These are phyloP conservation scores for Fusarium haematococcum DNA, from an alignment of 2,329 filamentous ascomycete genomes.

Conservation along the genomic window DNA sequence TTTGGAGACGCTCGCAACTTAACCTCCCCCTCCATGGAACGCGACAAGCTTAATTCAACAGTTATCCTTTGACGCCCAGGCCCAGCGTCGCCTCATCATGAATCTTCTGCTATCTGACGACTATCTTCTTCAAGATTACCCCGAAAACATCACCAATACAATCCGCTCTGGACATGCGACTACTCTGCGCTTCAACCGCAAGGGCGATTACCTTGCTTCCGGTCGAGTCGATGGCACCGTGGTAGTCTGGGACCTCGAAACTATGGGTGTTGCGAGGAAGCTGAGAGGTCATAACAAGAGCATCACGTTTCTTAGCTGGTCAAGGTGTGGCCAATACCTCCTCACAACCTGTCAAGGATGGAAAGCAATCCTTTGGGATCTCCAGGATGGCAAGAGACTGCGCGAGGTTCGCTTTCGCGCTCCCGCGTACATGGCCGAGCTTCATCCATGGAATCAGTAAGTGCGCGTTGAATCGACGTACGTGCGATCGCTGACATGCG, in stretches of 20 bases:
- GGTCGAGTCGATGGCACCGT: slow-evolving; percentile 95
- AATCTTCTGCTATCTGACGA: slow-evolving; percentile 72
- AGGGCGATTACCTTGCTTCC: slow-evolving; percentile 93
- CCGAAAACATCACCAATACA: slow-evolving; percentile 88
- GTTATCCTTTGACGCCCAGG: slow-evolving; percentile 1
- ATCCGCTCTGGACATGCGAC: slow-evolving; percentile 79
- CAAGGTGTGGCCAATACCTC: slow-evolving; percentile 88
- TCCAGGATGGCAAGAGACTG: slow-evolving; percentile 75
- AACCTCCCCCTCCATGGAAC: slow-evolving; percentile 35
- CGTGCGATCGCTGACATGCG: slow-evolving; percentile 34
- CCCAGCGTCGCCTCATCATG: slow-evolving; percentile 53
- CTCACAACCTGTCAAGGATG: slow-evolving; percentile 95
- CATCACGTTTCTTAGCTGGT: slow-evolving; percentile 97
- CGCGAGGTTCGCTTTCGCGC: slow-evolving; percentile 92
- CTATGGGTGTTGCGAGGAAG: slow-evolving; percentile 95
- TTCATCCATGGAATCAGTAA: slow-evolving; percentile 91
- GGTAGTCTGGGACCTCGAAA: slow-evolving; percentile 97
- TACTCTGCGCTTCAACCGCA: slow-evolving; percentile 88
- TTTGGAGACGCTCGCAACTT: slow-evolving; percentile 31
- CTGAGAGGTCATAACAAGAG: slow-evolving; percentile 92
- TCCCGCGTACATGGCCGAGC: slow-evolving; percentile 93
- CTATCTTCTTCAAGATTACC: slow-evolving; percentile 82
- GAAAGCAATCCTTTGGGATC: slow-evolving; percentile 96
- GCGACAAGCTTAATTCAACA: slow-evolving; percentile 21
- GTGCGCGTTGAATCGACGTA: slow-evolving; percentile 12